phyloP scores from a whole-genome alignment of 1,284 basidiomycete species.

The Dichomitus squalens region DNA sequence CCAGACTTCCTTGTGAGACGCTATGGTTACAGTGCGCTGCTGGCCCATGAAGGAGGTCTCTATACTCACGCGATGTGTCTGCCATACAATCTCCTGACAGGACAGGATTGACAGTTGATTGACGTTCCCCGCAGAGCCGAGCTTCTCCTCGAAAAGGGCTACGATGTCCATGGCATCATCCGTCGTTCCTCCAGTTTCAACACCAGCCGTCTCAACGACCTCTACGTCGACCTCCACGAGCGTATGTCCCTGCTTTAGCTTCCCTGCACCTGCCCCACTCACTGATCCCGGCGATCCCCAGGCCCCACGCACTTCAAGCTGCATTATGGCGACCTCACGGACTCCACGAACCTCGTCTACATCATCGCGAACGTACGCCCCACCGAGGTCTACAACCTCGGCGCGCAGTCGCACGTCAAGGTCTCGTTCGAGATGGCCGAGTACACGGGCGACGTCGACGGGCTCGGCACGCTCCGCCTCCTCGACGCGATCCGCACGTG shows the following conservation, averaged over 20 bases:
- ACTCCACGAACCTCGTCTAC: slow-evolving; percentile 93
- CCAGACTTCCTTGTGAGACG: too few species aligned
- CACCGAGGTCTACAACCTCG: slow-evolving; percentile 93
- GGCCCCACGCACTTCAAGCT: slow-evolving; percentile 81
- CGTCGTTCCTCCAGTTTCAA: slow-evolving; percentile 94
- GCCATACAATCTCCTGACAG: too few species aligned
- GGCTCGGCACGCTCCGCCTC: slow-evolving; percentile 86
- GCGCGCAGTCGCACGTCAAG: slow-evolving; percentile 96
- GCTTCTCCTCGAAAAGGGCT: slow-evolving; percentile 83
- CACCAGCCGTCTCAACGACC: slow-evolving; percentile 86
- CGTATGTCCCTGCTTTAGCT: background rate
- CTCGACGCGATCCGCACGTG: slow-evolving; percentile 92
- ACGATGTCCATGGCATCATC: slow-evolving; percentile 92
- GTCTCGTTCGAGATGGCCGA: slow-evolving; percentile 97
- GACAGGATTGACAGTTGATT: background rate
- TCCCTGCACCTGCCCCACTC: background rate
- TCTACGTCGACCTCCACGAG: slow-evolving; percentile 87
- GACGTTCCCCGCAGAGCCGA: slow-evolving; percentile 61
- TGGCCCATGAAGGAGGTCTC: too few species aligned
- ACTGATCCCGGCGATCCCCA: slow-evolving; percentile 29
- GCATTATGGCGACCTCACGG: slow-evolving; percentile 90
- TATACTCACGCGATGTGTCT: too few species aligned
- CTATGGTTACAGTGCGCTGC: too few species aligned
- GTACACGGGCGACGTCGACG: slow-evolving; percentile 94
- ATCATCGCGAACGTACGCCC: slow-evolving; percentile 91